Evolutionary conservation across 805 yeast species (phyloP).

Genomic region (Pichia thaimueangensis): DNA sequence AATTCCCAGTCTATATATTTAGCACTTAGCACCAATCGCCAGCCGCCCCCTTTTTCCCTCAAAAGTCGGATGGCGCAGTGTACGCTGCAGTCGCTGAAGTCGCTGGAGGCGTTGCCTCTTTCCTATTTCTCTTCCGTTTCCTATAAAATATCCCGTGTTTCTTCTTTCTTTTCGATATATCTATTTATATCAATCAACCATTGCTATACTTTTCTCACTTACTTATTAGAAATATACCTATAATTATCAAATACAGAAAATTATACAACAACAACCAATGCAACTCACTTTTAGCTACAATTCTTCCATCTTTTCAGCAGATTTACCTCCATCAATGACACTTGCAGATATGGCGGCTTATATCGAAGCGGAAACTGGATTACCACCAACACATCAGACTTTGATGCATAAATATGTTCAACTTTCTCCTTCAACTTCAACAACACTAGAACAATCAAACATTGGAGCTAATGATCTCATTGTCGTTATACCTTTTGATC

Average conservation of each 20-base stretch:
- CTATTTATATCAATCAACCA: no score
- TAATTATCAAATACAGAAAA: no score
- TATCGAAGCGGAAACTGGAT: constrained; percentile 10
- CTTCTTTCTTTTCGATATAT: no score
- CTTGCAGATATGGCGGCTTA: constrained; percentile 11
- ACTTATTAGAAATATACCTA: no score
- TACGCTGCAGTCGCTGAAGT: no score
- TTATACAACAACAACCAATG: constrained; percentile 1
- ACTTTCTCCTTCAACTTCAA: constrained; percentile 7
- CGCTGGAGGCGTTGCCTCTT: no score
- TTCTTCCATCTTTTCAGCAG: constrained; percentile 4
- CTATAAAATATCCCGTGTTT: no score
- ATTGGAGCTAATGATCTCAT: constrained; percentile 5
- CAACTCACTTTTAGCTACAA: constrained; percentile 8
- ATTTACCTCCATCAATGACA: constrained; percentile 11
- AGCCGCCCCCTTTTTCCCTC: no score
- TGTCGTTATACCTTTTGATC: constrained; percentile 8
- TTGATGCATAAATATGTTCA: constrained; percentile 7
- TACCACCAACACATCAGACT: constrained; percentile 11
- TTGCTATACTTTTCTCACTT: not conserved
- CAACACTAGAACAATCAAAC: constrained; percentile 8
- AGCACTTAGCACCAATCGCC: no score
- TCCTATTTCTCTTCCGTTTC: no score
- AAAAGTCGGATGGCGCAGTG: no score
- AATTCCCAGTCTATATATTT: no score